Evolutionary conservation across 345 rosid genomes (phyloP).

Genomic region (Microthlaspi erraticum): DNA sequence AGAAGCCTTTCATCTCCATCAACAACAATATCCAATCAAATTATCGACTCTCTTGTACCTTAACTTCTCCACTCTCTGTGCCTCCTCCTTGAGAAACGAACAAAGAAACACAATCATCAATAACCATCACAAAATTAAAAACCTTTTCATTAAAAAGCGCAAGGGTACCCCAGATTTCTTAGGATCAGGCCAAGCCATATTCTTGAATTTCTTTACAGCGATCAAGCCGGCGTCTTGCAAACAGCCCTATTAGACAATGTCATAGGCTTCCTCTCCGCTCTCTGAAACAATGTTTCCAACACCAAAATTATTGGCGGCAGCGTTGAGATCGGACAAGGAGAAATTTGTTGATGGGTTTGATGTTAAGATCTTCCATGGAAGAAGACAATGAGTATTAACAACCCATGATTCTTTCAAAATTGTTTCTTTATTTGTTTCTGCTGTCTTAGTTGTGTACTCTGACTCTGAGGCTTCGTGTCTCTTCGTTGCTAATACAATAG

Average conservation of each 20-base stretch:
- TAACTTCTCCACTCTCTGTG: slow-evolving; percentile 75
- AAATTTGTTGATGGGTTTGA: slow-evolving; percentile 47
- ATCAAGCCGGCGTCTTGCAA: slow-evolving; percentile 55
- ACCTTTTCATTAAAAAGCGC: not conserved
- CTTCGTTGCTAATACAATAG: slow-evolving; percentile 33
- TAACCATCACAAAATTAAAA: not conserved
- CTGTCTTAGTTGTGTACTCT: slow-evolving; percentile 30
- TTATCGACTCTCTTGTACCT: too few relatives aligned
- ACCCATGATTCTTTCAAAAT: slow-evolving; percentile 56
- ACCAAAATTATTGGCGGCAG: slow-evolving; percentile 66
- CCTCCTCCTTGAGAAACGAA: slow-evolving; percentile 62
- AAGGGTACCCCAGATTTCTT: slow-evolving; percentile 61
- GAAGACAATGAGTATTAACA: slow-evolving; percentile 67
- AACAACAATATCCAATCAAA: slow-evolving; percentile 92
- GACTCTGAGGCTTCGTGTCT: slow-evolving; percentile 30
- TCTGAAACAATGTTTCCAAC: slow-evolving; percentile 63
- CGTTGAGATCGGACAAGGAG: slow-evolving; percentile 59
- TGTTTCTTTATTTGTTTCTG: not conserved
- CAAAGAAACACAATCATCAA: not conserved
- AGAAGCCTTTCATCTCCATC: too few relatives aligned
- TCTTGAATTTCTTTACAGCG: slow-evolving; percentile 65
- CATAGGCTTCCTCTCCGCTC: slow-evolving; percentile 45
- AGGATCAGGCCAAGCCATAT: slow-evolving; percentile 72
- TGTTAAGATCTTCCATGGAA: slow-evolving; percentile 43
- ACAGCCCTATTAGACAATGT: slow-evolving; percentile 66